Evolutionary conservation across 140 eudicot genomes (phyloP).

Genomic region (Stevia rebaudiana): DNA sequence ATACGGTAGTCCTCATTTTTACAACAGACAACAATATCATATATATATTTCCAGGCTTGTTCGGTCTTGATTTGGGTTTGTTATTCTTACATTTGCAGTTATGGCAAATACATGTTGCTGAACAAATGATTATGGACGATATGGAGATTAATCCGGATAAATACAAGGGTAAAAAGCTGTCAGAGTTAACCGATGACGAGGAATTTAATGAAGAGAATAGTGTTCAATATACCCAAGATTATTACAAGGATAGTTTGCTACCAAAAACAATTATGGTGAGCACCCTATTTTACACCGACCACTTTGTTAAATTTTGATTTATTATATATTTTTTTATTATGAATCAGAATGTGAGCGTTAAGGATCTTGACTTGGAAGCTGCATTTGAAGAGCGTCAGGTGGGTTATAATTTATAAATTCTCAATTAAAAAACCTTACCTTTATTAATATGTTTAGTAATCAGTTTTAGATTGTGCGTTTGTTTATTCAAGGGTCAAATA

Average conservation of each 20-base stretch:
- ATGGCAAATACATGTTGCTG: slow-evolving; percentile 96
- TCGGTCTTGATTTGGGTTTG: not conserved
- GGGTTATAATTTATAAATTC: slow-evolving; percentile 18
- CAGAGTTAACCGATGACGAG: slow-evolving; percentile 79
- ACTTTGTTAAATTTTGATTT: slow-evolving; percentile 6
- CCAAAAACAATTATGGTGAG: slow-evolving; percentile 68
- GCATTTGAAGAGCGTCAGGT: slow-evolving; percentile 98
- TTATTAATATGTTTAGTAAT: not conserved
- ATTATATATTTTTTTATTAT: not conserved
- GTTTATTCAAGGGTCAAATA: no score
- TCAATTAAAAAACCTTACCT: not conserved
- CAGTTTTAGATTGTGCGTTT: no score
- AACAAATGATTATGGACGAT: slow-evolving; percentile 90
- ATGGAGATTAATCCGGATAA: slow-evolving; percentile 79
- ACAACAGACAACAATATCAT: not conserved
- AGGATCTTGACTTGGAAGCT: slow-evolving; percentile 86
- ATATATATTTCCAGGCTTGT: not conserved
- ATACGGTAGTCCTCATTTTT: slow-evolving; percentile 54
- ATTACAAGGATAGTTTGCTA: slow-evolving; percentile 46
- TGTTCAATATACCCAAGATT: slow-evolving; percentile 54
- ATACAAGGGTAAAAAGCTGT: slow-evolving; percentile 60
- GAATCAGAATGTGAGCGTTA: slow-evolving; percentile 67
- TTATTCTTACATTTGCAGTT: slow-evolving; percentile 42
- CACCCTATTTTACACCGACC: not conserved
- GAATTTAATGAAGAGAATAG: slow-evolving; percentile 80